A percentile compares a stretch with the other conserved stretches of the same genome.
Evolutionary conservation across 805 yeast genomes (phyloP).

Genomic region (Cyberlindnera xylosilytica): DNA sequence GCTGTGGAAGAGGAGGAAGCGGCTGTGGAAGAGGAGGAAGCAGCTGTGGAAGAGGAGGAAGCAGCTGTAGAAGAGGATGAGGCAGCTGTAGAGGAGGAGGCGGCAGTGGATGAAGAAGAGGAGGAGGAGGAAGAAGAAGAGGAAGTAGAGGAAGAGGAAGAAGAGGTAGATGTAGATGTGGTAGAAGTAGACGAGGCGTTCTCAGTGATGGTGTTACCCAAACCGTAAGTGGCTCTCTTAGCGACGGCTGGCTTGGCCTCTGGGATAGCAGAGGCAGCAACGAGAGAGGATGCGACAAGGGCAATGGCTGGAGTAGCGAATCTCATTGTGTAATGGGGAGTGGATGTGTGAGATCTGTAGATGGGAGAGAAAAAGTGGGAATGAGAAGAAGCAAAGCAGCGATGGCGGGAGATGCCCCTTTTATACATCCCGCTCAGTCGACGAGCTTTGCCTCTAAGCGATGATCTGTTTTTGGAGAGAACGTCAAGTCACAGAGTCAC

Average conservation of each 20-base stretch:
- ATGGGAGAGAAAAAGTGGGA: background rate
- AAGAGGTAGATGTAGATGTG: constrained; percentile 5
- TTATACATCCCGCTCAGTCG: no score
- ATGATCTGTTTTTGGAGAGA: background rate
- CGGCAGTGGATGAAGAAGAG: constrained; percentile 3
- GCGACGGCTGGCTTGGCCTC: background rate
- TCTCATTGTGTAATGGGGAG: constrained; percentile 5
- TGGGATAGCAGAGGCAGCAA: constrained; percentile 18
- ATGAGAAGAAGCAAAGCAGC: background rate
- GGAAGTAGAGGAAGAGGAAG: constrained; percentile 6
- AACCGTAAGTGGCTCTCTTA: constrained; percentile 1
- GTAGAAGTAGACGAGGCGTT: constrained; percentile 11
- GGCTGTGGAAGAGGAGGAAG: constrained; percentile 5
- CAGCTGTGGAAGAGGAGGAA: constrained; percentile 17
- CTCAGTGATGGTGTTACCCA: constrained; percentile 10
- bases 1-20: constrained; percentile 7
- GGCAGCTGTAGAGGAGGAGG: constrained; percentile 12
- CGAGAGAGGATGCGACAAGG: constrained; percentile 5
- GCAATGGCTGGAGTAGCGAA: constrained; percentile 3
- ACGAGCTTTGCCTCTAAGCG: no score
- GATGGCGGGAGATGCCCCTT: no score
- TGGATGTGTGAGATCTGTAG: background rate
- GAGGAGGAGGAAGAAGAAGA: constrained; percentile 3
- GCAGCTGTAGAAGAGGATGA: constrained; percentile 11
- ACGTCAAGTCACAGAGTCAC: no score